Percentiles rank a stretch among this genome's conserved stretches.
Evolutionary conservation across 2,329 filamentous ascomycete genomes (phyloP).

Genomic region (Lasiodiplodia theobromae): DNA sequence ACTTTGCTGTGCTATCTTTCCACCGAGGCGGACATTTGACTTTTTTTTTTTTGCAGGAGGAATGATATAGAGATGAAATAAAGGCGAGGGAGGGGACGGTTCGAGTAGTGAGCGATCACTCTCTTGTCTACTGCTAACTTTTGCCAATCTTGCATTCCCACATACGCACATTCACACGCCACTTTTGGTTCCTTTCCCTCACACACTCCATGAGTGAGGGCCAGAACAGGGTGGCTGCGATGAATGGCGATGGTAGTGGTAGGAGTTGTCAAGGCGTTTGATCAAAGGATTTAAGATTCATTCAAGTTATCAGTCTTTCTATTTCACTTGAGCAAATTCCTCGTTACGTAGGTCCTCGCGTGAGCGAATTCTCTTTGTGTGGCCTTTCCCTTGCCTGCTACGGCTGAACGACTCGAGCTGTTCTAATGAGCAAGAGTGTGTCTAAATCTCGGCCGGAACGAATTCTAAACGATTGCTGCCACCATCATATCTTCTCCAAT

Average conservation of each 20-base stretch:
- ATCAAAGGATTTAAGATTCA: too few species aligned
- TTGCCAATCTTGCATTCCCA: background rate
- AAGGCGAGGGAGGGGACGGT: background rate
- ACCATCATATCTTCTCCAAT: background rate
- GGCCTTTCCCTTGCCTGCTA: too few species aligned
- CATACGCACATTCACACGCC: background rate
- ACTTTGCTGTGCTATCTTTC: background rate
- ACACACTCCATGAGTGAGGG: background rate
- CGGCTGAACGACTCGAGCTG: background rate
- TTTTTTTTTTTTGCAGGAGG: background rate
- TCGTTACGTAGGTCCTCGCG: too few species aligned
- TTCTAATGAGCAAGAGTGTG: background rate
- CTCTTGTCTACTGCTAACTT: background rate
- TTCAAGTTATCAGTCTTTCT: too few species aligned
- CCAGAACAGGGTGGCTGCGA: background rate
- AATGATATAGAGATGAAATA: background rate
- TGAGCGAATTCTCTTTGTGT: too few species aligned
- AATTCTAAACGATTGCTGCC: background rate
- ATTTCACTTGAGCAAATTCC: background rate
- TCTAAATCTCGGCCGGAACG: background rate
- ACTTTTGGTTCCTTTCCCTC: background rate
- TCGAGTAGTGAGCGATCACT: background rate
- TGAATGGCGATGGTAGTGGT: background rate
- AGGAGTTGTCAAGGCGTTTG: background rate
- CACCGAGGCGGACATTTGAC: background rate